phyloP scores from a whole-genome alignment of 805 yeast species.

The Myxozyma mucilagina region DNA sequence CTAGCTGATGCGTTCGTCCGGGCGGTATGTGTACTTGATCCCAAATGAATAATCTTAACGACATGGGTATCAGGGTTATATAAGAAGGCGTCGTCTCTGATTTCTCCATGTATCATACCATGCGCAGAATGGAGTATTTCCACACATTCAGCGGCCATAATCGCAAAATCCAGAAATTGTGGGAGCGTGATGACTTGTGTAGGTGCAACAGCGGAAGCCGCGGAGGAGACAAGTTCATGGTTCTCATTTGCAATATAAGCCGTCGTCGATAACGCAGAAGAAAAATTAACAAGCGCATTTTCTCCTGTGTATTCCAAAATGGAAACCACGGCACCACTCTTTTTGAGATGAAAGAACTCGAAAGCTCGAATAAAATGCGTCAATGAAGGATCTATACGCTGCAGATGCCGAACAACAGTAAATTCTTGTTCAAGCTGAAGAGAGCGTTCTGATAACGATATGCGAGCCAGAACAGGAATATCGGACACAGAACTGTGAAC shows the following conservation, averaged over 20 bases:
- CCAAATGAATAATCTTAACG: conserved; percentile 30
- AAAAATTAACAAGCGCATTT: conserved; percentile 21
- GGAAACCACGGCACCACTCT: conserved; percentile 25
- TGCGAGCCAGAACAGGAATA: conserved; percentile 23
- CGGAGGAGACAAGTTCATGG: conserved; percentile 5
- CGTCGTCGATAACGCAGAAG: conserved; percentile 8
- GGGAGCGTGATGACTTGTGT: conserved; percentile 20
- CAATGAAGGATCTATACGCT: conserved; percentile 24
- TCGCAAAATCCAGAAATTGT: conserved; percentile 32
- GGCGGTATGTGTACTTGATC: conserved; percentile 20
- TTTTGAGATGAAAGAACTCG: conserved; percentile 19
- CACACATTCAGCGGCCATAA: conserved; percentile 30
- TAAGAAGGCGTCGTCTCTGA: conserved; percentile 31
- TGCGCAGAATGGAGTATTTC: conserved; percentile 30
- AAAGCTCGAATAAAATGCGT: conserved; percentile 23
- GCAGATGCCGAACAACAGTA: conserved; percentile 28
- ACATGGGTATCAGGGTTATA: conserved; percentile 18
- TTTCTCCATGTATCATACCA: conserved; percentile 32
- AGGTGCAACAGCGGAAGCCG: background rate
- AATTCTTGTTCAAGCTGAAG: conserved; percentile 30
- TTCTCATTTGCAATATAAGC: background rate
- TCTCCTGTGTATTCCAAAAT: conserved; percentile 28
- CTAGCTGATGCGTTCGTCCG: conserved; percentile 2
- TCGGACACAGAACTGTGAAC: conserved; percentile 16
- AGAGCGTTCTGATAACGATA: conserved; percentile 21